Percentiles rank a stretch among this genome's conserved stretches.
Conservation (phyloP, 371 early-diverging fungal genomes). For the Actinomortierella ambigua region DNA sequence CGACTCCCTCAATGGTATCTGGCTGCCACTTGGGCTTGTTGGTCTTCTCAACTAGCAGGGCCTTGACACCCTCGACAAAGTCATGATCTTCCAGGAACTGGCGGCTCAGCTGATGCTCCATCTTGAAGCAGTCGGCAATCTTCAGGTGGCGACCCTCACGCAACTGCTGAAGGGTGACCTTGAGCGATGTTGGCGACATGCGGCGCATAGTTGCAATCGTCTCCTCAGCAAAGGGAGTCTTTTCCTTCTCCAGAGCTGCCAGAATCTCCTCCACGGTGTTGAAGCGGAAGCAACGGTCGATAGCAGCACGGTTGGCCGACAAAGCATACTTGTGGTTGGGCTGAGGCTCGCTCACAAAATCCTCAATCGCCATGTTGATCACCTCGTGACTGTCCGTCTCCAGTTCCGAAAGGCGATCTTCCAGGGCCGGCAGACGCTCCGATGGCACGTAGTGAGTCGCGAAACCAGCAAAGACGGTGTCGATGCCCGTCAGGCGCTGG, state of each 20-base stretch:
- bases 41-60: constrained; percentile 74
- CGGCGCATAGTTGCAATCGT: constrained; percentile 68
- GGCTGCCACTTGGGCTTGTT: constrained; percentile 82
- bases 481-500: constrained; percentile 77
- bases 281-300: constrained; percentile 87
- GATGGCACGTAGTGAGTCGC: constrained; percentile 96
- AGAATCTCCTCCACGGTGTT: constrained; percentile 84
- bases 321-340: constrained; percentile 55
- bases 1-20: constrained; percentile 54
- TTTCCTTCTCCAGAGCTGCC: constrained; percentile 72
- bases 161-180: constrained; percentile 85
- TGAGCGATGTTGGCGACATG: constrained; percentile 90
- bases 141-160: constrained; percentile 71
- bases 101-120: constrained; percentile 86
- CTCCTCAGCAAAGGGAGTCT: constrained; percentile 69
- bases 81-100: constrained; percentile 82
- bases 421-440: constrained; percentile 77
- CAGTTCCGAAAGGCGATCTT: constrained; percentile 83
- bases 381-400: constrained; percentile 83
- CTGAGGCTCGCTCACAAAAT: constrained; percentile 77
- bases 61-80: constrained; percentile 88
- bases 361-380: constrained; percentile 89
- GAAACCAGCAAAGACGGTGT: constrained; percentile 90
- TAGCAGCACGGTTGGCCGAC: constrained; percentile 72
- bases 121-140: constrained; percentile 81